These are phyloP conservation scores for Yamadazyma paraphyllophila DNA, from an alignment of 805 yeast genomes.

Conservation along the genomic window DNA sequence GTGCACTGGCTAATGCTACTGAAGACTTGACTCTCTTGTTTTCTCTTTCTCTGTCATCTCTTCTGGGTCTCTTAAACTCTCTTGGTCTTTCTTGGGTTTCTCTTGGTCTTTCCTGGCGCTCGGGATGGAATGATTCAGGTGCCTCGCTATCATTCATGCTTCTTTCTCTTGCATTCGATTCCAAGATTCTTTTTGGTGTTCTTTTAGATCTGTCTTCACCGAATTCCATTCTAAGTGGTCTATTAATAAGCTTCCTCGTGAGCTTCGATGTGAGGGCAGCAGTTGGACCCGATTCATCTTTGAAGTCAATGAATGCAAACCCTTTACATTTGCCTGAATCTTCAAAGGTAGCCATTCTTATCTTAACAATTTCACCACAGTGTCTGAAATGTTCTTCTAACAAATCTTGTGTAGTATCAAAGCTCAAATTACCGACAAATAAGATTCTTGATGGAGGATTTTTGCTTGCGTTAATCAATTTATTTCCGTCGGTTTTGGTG, in stretches of 20 bases:
- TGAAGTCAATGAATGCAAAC: constrained; percentile 88
- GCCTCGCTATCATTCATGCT: not conserved
- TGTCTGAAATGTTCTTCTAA: constrained; percentile 81
- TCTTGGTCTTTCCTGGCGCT: constrained; percentile 2
- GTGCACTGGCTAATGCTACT: constrained; percentile 83
- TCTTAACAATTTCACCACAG: constrained; percentile 80
- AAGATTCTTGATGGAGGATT: constrained; percentile 87
- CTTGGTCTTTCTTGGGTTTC: constrained; percentile 7
- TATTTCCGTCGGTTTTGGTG: constrained; percentile 17
- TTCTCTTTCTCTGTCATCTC: constrained; percentile 16
- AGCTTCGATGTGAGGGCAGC: constrained; percentile 72
- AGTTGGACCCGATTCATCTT: constrained; percentile 76
- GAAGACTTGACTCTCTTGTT: constrained; percentile 64
- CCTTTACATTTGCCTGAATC: constrained; percentile 97
- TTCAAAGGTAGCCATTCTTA: constrained; percentile 97
- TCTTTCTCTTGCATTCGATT: constrained; percentile 11
- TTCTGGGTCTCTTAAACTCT: constrained; percentile 14
- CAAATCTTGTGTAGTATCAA: constrained; percentile 81
- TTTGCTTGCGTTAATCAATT: constrained; percentile 43
- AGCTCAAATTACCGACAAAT: constrained; percentile 90
- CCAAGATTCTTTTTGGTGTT: constrained; percentile 41
- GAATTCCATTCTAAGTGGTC: constrained; percentile 81
- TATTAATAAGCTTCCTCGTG: constrained; percentile 63
- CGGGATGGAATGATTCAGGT: not conserved
- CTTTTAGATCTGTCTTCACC: constrained; percentile 94